Conservation (phyloP, 73 alveolate species). For the Paramecium pentaurelia region DNA sequence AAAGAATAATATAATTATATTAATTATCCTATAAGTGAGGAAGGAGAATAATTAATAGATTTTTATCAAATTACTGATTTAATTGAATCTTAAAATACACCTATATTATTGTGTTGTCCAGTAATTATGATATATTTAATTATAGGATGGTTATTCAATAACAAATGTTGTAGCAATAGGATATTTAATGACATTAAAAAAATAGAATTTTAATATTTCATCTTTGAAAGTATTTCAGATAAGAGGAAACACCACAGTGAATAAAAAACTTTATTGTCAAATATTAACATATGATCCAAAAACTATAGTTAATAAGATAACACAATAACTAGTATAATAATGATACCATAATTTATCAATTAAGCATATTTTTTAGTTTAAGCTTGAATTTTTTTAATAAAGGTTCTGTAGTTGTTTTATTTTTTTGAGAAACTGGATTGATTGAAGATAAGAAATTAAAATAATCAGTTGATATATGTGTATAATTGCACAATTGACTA, state of each 20-base stretch:
- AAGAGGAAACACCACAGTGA: constrained; percentile 4
- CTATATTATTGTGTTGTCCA: not conserved
- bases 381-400: not conserved
- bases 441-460: not conserved
- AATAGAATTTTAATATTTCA: not conserved
- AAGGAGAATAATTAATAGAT: not conserved
- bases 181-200: not conserved
- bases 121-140: not conserved
- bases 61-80: not conserved
- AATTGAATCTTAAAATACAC: not conserved
- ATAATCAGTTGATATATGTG: not conserved
- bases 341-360: not conserved
- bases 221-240: constrained; percentile 1
- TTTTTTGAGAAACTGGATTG: not conserved
- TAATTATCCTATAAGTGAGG: not conserved
- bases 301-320: not conserved
- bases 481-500: not conserved
- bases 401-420: not conserved
- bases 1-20: not conserved
- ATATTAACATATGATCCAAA: not conserved
- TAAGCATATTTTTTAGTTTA: constrained; percentile 7
- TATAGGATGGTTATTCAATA: constrained; percentile 4
- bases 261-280: not conserved
- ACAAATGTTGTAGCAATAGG: not conserved
- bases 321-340: not conserved